These are phyloP conservation scores for Phytophthora capsici DNA, from an alignment of 352 stramenopile genomes.

Conservation along the genomic window DNA sequence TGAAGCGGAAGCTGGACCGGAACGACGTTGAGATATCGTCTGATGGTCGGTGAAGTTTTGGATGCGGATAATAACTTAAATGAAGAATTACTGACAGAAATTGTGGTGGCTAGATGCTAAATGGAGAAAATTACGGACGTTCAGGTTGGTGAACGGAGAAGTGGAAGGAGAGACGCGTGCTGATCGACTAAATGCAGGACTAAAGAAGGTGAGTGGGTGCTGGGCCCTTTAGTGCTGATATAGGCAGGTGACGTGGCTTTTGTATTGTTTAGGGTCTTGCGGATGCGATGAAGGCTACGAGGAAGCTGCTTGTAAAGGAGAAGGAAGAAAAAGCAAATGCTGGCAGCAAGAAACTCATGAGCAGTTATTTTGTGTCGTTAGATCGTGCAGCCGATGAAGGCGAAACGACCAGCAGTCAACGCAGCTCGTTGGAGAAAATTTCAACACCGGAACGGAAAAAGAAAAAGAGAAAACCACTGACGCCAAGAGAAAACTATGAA, in stretches of 20 bases:
- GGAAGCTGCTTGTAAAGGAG: slow-evolving; percentile 34
- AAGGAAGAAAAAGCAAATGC: slow-evolving; percentile 31
- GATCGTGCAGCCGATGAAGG: slow-evolving; percentile 11
- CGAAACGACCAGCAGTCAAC: slow-evolving; percentile 21
- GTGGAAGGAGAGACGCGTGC: slow-evolving; percentile 65
- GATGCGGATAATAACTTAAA: not conserved
- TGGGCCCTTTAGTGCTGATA: not conserved
- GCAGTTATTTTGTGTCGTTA: slow-evolving; percentile 28
- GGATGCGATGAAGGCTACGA: slow-evolving; percentile 38
- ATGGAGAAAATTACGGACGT: slow-evolving; percentile 82
- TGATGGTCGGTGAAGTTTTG: slow-evolving; percentile 34
- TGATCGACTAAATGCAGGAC: slow-evolving; percentile 57
- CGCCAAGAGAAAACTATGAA: slow-evolving; percentile 13
- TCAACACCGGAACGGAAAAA: slow-evolving; percentile 15
- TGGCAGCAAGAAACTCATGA: slow-evolving; percentile 39
- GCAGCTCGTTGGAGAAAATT: slow-evolving; percentile 12
- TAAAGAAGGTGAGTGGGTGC: slow-evolving; percentile 46
- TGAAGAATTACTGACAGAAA: slow-evolving; percentile 6
- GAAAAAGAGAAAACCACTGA: slow-evolving; percentile 28
- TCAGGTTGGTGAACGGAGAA: slow-evolving; percentile 63
- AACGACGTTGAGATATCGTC: slow-evolving; percentile 55
- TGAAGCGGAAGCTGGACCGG: slow-evolving; percentile 69
- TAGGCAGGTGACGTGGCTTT: not conserved
- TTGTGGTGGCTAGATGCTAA: slow-evolving; percentile 50
- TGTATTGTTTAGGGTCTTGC: slow-evolving; percentile 22